Conservation (phyloP, 345 rosid genomes). For the Aquilaria yunnanensis region DNA sequence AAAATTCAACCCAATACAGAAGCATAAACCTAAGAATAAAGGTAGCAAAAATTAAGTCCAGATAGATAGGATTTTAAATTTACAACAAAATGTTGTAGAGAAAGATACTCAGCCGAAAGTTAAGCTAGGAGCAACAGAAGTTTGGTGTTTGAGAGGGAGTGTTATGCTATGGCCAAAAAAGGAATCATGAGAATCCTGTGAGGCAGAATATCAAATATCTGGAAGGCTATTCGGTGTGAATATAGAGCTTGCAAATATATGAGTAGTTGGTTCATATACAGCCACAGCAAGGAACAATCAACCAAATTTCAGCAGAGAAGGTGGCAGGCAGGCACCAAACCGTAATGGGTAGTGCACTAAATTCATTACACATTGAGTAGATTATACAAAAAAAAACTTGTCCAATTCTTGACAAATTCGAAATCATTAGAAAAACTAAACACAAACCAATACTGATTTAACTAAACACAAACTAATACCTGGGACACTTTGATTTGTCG, state of each 20-base stretch:
- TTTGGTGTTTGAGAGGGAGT: neutral
- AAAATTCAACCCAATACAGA: no score
- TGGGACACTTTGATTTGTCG: no score
- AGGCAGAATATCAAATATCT: conserved; percentile 26
- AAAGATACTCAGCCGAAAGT: conserved; percentile 10
- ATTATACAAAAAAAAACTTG: no score
- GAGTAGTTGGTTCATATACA: neutral
- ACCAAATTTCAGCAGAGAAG: neutral
- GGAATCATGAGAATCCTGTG: conserved; percentile 32
- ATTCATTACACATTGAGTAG: no score
- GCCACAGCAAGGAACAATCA: conserved; percentile 13
- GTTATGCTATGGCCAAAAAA: neutral
- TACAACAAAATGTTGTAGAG: no score
- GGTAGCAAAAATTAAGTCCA: neutral
- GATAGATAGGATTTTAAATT: neutral
- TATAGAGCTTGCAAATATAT: neutral
- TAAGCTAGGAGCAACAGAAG: conserved; percentile 12
- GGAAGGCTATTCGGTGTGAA: conserved; percentile 8
- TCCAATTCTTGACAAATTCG: no score
- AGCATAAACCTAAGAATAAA: neutral
- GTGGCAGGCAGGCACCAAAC: neutral
- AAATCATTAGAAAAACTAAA: no score
- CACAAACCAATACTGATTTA: no score
- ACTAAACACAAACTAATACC: no score
- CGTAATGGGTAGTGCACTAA: no score